These are phyloP conservation scores for Thelephora terrestris DNA, from an alignment of 1,284 basidiomycete species.

Conservation along the genomic window DNA sequence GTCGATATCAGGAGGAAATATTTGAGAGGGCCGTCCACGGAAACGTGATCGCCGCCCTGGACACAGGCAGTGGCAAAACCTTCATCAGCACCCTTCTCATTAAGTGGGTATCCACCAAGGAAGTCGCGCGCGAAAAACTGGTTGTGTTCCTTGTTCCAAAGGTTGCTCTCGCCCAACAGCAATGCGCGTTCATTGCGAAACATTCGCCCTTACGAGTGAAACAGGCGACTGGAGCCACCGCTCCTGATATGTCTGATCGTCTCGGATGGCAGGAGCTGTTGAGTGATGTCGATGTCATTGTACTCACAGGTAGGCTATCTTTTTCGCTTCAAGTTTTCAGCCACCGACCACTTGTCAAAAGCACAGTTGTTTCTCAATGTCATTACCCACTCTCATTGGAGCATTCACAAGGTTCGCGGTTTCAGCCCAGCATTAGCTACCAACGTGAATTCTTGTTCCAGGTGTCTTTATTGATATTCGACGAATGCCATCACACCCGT, in stretches of 20 bases:
- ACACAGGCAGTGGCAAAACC: conserved; percentile 77
- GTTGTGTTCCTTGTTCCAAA: conserved; percentile 74
- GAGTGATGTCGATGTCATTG: conserved; percentile 57
- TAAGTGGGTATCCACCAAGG: conserved; percentile 55
- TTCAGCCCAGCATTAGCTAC: not conserved
- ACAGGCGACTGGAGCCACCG: conserved; percentile 58
- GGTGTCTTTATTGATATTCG: conserved; percentile 73
- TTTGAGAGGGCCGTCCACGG: conserved; percentile 56
- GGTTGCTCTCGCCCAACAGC: conserved; percentile 74
- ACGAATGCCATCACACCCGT: conserved; percentile 73
- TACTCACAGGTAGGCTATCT: conserved; percentile 59
- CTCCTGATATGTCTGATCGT: conserved; percentile 60
- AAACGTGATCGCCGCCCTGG: conserved; percentile 70
- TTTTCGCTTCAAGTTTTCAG: conserved; percentile 1
- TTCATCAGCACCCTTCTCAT: conserved; percentile 72
- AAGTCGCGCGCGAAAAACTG: conserved; percentile 36
- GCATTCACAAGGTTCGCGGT: conserved; percentile 41
- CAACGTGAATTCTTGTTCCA: conserved; percentile 15
- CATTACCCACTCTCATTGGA: conserved; percentile 71
- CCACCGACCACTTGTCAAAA: conserved; percentile 17
- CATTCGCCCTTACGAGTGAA: conserved; percentile 56
- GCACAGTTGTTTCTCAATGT: conserved; percentile 76
- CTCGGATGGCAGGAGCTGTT: conserved; percentile 56
- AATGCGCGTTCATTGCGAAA: conserved; percentile 55
- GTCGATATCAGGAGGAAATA: conserved; percentile 66